A percentile compares a stretch with the other conserved stretches of the same genome.
phyloP scores from a whole-genome alignment of 148 eudicot species.

The Chenopodium suecicum region DNA sequence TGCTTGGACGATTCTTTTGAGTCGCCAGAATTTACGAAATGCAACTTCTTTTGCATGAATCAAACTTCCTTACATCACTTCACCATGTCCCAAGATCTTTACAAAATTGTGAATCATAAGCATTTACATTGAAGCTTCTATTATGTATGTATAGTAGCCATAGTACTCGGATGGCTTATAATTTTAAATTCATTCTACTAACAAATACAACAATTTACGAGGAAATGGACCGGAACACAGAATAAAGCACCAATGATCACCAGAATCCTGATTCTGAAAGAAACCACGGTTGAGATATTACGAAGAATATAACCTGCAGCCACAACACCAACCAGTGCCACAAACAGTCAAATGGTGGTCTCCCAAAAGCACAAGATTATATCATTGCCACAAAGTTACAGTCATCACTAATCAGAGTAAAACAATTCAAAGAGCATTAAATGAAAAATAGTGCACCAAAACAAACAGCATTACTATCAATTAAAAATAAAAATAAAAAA shows the following conservation, averaged over 20 bases:
- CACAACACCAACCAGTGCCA: background rate
- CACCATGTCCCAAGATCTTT: slow-evolving; percentile 21
- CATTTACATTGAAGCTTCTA: slow-evolving; percentile 26
- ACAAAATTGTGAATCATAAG: slow-evolving; percentile 31
- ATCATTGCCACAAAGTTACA: background rate
- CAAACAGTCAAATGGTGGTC: background rate
- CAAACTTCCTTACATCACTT: slow-evolving; percentile 3
- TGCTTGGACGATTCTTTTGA: no score
- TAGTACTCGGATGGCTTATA: slow-evolving; percentile 15
- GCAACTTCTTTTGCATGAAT: background rate
- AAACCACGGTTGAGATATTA: slow-evolving; percentile 6
- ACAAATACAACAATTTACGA: slow-evolving; percentile 20
- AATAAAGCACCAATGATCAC: slow-evolving; percentile 7
- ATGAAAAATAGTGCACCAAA: background rate
- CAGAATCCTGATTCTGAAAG: slow-evolving; percentile 11
- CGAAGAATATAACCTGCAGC: slow-evolving; percentile 17
- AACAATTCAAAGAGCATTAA: background rate
- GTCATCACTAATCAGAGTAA: background rate
- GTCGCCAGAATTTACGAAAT: background rate
- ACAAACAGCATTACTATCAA: background rate
- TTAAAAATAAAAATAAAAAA: no score
- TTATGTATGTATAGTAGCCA: slow-evolving; percentile 22
- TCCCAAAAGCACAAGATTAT: background rate
- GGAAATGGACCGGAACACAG: background rate
- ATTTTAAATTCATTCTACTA: slow-evolving; percentile 6